These are phyloP conservation scores for Paecilomyces variotii DNA, from an alignment of 2,329 filamentous ascomycete genomes.

Conservation along the genomic window DNA sequence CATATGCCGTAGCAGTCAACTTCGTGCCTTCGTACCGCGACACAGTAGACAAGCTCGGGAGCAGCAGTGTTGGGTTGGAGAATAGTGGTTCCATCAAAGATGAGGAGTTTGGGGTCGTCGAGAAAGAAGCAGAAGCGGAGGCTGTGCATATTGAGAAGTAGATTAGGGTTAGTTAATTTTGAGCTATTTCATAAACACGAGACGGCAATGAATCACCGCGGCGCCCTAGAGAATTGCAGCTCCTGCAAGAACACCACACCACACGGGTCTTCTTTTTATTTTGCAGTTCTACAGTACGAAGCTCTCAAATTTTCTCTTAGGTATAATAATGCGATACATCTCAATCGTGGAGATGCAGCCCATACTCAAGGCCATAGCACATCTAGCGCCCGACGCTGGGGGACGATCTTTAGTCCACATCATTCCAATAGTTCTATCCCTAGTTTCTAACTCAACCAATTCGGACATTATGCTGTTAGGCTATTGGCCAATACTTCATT, in stretches of 20 bases:
- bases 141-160: constrained; percentile 7
- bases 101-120: constrained; percentile 18
- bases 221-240: too few relatives aligned
- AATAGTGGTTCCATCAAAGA: constrained; percentile 4
- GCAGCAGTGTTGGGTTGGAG: constrained; percentile 38
- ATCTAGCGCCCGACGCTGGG: not conserved
- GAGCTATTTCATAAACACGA: too few relatives aligned
- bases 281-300: not conserved
- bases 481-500: not conserved
- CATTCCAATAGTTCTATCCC: not conserved
- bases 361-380: not conserved
- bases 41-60: constrained; percentile 51
- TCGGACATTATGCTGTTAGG: not conserved
- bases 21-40: constrained; percentile 57
- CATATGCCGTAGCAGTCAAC: constrained; percentile 56
- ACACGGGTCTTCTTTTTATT: too few relatives aligned
- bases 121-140: constrained; percentile 10
- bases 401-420: not conserved
- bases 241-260: too few relatives aligned
- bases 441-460: not conserved
- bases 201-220: not conserved
- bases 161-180: not conserved
- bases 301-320: not conserved
- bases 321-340: not conserved
- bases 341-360: not conserved